These are phyloP conservation scores for Rhizopus sp. DNA, from an alignment of 371 early-diverging fungal species.

Conservation along the genomic window DNA sequence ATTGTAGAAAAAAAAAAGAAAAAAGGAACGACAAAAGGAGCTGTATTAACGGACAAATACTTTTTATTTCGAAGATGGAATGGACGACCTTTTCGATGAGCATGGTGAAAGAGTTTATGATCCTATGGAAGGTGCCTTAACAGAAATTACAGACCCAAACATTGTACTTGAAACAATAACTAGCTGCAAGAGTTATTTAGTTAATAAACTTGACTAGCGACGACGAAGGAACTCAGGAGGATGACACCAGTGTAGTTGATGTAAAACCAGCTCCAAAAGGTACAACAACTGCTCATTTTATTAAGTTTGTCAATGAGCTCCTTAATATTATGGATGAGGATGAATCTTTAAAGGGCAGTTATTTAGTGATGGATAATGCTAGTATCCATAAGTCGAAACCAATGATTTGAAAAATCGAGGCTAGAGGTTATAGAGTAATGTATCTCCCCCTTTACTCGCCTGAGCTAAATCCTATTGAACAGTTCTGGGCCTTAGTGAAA, in stretches of 20 bases:
- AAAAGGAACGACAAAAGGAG: no score
- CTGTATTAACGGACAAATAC: no score
- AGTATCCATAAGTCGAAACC: slow-evolving; percentile 18
- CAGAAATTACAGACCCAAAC: slow-evolving; percentile 8
- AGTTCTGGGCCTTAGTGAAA: slow-evolving; percentile 9
- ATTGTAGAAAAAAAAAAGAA: no score
- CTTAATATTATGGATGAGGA: no score
- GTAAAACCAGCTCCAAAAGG: no score
- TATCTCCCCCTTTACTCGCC: slow-evolving; percentile 14
- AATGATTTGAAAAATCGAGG: slow-evolving; percentile 17
- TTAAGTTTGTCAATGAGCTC: no score
- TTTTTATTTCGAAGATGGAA: slow-evolving; percentile 12
- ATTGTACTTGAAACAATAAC: slow-evolving; percentile 17
- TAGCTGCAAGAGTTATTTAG: slow-evolving; percentile 9
- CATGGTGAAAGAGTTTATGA: slow-evolving; percentile 14
- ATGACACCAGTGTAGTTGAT: slow-evolving; percentile 18
- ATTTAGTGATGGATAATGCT: no score
- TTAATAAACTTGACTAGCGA: slow-evolving; percentile 10
- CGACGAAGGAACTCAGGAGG: slow-evolving; percentile 14
- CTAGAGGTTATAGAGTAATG: slow-evolving; percentile 20
- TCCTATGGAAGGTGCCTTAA: slow-evolving; percentile 13
- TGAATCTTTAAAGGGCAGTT: no score
- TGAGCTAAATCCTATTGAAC: slow-evolving; percentile 14
- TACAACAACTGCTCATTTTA: no score
- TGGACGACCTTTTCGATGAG: slow-evolving; percentile 15